Percentiles rank a stretch among this genome's conserved stretches.
These are phyloP conservation scores for Wilcoxina mikolae DNA, from an alignment of 495 filamentous ascomycete genomes.

Conservation along the genomic window DNA sequence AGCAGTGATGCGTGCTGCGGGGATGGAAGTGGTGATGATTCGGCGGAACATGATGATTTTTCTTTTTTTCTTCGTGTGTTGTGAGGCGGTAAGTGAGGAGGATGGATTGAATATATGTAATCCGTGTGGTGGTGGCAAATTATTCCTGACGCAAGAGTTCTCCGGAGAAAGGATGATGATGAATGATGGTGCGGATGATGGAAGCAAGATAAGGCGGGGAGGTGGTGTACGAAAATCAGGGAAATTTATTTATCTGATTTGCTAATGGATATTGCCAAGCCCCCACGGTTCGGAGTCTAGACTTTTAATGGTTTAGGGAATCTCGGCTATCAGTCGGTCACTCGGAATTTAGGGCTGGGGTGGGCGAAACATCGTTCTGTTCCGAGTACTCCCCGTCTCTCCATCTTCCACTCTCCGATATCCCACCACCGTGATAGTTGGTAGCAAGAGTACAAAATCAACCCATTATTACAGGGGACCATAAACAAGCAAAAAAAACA, in stretches of 20 bases:
- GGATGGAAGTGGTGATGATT: not conserved
- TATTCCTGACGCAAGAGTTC: too few relatives aligned
- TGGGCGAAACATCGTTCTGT: not conserved
- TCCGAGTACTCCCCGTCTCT: too few relatives aligned
- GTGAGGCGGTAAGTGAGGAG: not conserved
- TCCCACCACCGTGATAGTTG: not conserved
- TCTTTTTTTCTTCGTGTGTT: not conserved
- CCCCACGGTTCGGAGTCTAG: too few relatives aligned
- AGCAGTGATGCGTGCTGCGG: not conserved
- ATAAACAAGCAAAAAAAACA: not conserved
- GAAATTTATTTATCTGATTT: not conserved
- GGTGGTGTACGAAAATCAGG: too few relatives aligned
- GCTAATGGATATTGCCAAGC: not conserved
- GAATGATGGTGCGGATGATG: not conserved
- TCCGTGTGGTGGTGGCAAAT: not conserved
- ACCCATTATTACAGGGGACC: conserved; percentile 36
- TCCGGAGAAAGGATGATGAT: not conserved
- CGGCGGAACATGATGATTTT: conserved; percentile 1
- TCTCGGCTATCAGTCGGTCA: not conserved
- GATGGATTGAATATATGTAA: not conserved
- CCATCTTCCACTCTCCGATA: not conserved
- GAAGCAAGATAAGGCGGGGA: not conserved
- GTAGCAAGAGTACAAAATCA: conserved; percentile 30
- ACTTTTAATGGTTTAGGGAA: too few relatives aligned
- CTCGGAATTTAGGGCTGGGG: not conserved